These are phyloP conservation scores for Sphagnurus paluster DNA, from an alignment of 1,284 basidiomycete species.

Conservation along the genomic window DNA sequence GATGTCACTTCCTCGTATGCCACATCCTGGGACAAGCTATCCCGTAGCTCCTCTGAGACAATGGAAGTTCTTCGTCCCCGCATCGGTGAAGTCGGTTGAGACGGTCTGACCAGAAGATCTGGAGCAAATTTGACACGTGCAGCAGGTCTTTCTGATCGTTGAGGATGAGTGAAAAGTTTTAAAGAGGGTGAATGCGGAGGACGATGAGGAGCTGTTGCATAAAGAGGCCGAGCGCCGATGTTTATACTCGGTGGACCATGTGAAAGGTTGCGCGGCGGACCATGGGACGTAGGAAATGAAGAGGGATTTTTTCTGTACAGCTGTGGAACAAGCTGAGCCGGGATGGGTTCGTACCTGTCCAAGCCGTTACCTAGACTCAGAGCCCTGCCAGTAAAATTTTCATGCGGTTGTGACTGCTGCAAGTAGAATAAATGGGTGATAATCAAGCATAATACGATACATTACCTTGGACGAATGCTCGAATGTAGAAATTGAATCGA, in stretches of 20 bases:
- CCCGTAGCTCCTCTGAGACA: not conserved
- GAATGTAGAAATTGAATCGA: constrained; percentile 5
- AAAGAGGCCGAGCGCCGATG: constrained; percentile 1
- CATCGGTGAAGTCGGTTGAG: constrained; percentile 3
- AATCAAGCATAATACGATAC: not conserved
- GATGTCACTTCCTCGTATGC: not conserved
- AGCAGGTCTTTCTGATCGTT: constrained; percentile 11
- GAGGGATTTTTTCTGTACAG: constrained; percentile 15
- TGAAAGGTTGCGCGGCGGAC: constrained; percentile 16
- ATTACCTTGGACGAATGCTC: too few relatives aligned
- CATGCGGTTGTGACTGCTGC: not conserved
- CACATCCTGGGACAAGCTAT: not conserved
- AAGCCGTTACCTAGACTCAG: not conserved
- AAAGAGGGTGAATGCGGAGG: constrained; percentile 30
- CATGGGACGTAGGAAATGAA: constrained; percentile 15
- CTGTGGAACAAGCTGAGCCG: not conserved
- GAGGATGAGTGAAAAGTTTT: constrained; percentile 17
- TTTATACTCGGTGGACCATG: constrained; percentile 17
- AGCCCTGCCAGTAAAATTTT: not conserved
- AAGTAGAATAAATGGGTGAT: not conserved
- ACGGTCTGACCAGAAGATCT: constrained; percentile 12
- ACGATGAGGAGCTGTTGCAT: constrained; percentile 20
- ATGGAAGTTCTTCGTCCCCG: constrained; percentile 4
- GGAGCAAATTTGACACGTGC: constrained; percentile 19
- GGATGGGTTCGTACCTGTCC: constrained; percentile 3